Evolutionary conservation across 352 stramenopile species (phyloP), one percentile per base, ranked within the genome.

Genomic region (Phytophthora chlamydospora): DNA sequence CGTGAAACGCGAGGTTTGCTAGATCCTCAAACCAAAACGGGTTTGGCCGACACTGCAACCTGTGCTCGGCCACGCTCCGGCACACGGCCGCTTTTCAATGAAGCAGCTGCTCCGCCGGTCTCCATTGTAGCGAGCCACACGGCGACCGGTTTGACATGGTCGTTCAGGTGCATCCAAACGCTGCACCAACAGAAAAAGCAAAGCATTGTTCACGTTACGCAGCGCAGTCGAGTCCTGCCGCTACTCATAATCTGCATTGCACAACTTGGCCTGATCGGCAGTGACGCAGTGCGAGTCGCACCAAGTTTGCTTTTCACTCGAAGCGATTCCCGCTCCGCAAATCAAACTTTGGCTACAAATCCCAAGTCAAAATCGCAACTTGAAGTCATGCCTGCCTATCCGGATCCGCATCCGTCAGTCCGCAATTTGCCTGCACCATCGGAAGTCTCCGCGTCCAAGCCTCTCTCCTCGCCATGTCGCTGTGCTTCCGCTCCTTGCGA

Each of bases 381-480:
- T 68, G 43, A 68, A 68, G 43, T 38, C 10, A 34, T 19, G 29
- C n/a, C 13, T 8, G 4, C 7, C n/a, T 38, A 35, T 40, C 38
- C 19, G 8, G 17, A 43, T 36, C 46, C 27, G 27, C n/a, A n/a
- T n/a, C n/a, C 9, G 33, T 44, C 66, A 75, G 62, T 75, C 43
- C 40, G 6, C 42, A 58, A 63, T 69, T 42, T 67, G 68, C 68
- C 46, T 67, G 68, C 68, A 73, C 63, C 68, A 43, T 58, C 68
- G 59, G 64, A 68, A 76, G 29, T 38, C 21, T 45, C 27, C 33
- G 7, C 62, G 29, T 36, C 38, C 34, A 9, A 36, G 12, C 31
- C 14, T 2, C 38, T 35, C 24, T 29, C 24, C 24, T 29, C 24
- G 9, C 41, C 53, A 56, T 63, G 46, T 33, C 41, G 44, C 41